Conservation (phyloP, 1,284 basidiomycete genomes). For the Fistulina hepatica region DNA sequence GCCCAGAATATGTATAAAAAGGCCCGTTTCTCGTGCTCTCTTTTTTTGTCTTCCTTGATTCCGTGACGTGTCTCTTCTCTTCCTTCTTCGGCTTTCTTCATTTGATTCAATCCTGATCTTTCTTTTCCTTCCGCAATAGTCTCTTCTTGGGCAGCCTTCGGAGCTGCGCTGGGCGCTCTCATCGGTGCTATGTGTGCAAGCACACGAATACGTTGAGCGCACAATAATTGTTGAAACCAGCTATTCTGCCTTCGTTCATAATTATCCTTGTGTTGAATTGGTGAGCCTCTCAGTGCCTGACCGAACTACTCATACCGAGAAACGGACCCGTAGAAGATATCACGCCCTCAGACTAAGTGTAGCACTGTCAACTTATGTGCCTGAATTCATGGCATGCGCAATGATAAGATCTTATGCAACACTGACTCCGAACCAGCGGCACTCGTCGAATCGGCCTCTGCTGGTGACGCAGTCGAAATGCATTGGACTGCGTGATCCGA, state of each 20-base stretch:
- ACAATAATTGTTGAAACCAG: not conserved
- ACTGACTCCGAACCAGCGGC: not conserved
- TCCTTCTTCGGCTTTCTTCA: not conserved
- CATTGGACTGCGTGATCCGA: constrained; percentile 1
- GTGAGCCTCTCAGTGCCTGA: not conserved
- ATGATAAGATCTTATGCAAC: not conserved
- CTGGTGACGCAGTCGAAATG: not conserved
- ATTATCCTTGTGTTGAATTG: not conserved
- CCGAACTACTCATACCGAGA: not conserved
- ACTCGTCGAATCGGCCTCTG: not conserved
- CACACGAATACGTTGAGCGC: not conserved
- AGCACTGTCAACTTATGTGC: not conserved
- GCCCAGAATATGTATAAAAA: not conserved
- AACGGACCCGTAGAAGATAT: constrained; percentile 1
- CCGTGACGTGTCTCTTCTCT: not conserved
- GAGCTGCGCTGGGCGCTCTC: constrained; percentile 1
- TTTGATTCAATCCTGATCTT: not conserved
- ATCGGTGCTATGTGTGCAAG: not conserved
- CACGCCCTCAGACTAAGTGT: not conserved
- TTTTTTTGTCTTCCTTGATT: not conserved
- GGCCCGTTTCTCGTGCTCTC: not conserved
- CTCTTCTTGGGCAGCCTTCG: not conserved
- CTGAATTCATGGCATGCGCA: not conserved
- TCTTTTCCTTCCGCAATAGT: not conserved
- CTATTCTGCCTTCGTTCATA: not conserved